Evolutionary conservation across 2,329 filamentous ascomycete species (phyloP).

Genomic region (Penicillium crustosum): DNA sequence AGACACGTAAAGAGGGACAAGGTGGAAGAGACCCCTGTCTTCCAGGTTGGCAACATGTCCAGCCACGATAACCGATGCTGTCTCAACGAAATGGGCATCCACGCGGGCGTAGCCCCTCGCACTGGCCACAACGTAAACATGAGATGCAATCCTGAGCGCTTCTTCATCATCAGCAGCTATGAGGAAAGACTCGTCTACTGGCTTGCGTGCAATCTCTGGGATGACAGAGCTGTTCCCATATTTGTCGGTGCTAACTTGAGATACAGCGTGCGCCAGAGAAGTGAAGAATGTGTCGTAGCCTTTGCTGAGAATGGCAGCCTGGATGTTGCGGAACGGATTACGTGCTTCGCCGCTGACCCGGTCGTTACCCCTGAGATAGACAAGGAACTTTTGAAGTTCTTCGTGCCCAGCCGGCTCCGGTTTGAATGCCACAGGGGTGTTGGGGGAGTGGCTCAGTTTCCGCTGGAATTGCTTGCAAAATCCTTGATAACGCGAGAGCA

Average conservation of each 20-base stretch:
- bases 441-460: conserved; percentile 54
- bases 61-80: conserved; percentile 61
- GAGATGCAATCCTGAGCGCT: conserved; percentile 66
- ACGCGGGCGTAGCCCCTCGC: conserved; percentile 54
- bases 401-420: conserved; percentile 54
- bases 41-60: conserved; percentile 80
- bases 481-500: conserved; percentile 75
- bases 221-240: conserved; percentile 34
- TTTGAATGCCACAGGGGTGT: conserved; percentile 54
- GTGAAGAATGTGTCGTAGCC: conserved; percentile 45
- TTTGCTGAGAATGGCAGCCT: conserved; percentile 45
- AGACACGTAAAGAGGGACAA: conserved; percentile 86
- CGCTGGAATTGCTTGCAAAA: conserved; percentile 54
- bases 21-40: conserved; percentile 67
- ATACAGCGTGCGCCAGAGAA: conserved; percentile 42
- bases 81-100: conserved; percentile 62
- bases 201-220: conserved; percentile 48
- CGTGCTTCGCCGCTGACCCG: conserved; percentile 41
- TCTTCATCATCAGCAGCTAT: conserved; percentile 52
- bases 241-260: conserved; percentile 32
- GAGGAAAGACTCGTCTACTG: conserved; percentile 51
- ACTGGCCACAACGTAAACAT: conserved; percentile 66
- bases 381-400: conserved; percentile 41
- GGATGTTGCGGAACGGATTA: conserved; percentile 47
- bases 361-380: conserved; percentile 37